Evolutionary conservation across 257 asterid genomes (phyloP), one percentile per base, ranked within the genome.

Genomic region (Petunia secreta): DNA sequence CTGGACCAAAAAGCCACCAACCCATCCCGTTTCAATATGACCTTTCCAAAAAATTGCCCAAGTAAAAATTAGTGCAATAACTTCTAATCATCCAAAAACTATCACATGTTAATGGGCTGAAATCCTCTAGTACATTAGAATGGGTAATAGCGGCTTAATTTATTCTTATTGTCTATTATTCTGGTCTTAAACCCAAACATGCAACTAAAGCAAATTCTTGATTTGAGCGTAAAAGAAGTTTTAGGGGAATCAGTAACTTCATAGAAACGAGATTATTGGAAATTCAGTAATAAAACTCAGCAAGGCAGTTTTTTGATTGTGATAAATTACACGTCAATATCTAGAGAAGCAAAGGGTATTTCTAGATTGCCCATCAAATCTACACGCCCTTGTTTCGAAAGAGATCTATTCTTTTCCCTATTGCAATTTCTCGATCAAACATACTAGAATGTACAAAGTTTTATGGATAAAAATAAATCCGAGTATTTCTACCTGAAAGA

Each of bases 401-500:
- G 41, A 46, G 25, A 25, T 25, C 25, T 25, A 25, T 25, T 25
- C 25, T 25, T 25, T 25, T 25, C 25, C 57, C 75, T 3, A 44
- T 10, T n/a, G 57, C n/a, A 59, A 15, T 15, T 57, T 1, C 63
- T 5, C 6, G 11, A 59, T 59, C 63, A 59, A 16, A 57, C n/a
- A 59, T 59, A 59, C 64, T n/a, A 10, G 25, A 25, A 25, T 25
- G 25, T 25, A 25, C 14, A 25, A 25, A 25, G 25, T 25, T 25
- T 25, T 25, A 25, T 25, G 25, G 25, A 25, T 25, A 25, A 25
- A 25, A 25, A 25, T 25, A 25, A 25, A 25, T 25, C 52, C 52
- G 25, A 14, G 15, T 66, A 66, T 25, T 66, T 13, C 53, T 36
- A 40, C 74, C 52, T 66, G 74, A 66, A 66, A 40, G 74, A 66